Conservation (phyloP, 1,284 basidiomycete species). For the Golubevia pallescens region DNA sequence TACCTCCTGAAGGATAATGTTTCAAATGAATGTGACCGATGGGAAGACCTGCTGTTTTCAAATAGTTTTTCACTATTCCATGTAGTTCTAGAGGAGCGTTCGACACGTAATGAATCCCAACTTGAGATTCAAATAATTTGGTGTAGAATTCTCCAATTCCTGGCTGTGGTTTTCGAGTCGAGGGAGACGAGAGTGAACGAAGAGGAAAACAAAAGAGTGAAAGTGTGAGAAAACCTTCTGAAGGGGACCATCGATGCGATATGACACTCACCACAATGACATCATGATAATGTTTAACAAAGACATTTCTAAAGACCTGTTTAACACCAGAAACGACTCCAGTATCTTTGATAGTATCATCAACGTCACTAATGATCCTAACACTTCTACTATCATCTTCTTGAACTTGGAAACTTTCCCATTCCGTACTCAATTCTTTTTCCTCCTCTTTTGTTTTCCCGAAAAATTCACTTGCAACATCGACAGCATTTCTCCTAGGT, state of each 20-base stretch:
- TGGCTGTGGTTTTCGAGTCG: too few species aligned
- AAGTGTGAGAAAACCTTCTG: slow-evolving; percentile 13
- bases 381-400: slow-evolving; percentile 22
- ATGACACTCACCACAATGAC: slow-evolving; percentile 31
- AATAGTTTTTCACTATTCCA: slow-evolving; percentile 30
- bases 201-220: too few species aligned
- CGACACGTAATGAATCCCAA: slow-evolving; percentile 31
- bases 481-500: background rate
- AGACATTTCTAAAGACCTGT: slow-evolving; percentile 42
- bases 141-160: background rate
- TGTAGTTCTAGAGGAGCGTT: slow-evolving; percentile 52
- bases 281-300: slow-evolving; percentile 42
- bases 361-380: slow-evolving; percentile 43
- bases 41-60: slow-evolving; percentile 30
- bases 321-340: slow-evolving; percentile 35
- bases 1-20: slow-evolving; percentile 30
- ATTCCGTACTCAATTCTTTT: background rate
- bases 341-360: slow-evolving; percentile 52
- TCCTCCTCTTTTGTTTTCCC: background rate
- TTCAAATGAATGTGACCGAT: slow-evolving; percentile 40
- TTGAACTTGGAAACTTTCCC: slow-evolving; percentile 14
- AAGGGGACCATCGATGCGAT: background rate
- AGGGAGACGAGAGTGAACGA: too few species aligned
- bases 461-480: background rate
- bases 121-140: background rate